A percentile compares a stretch with the other conserved stretches of the same genome.
Evolutionary conservation across 768 basidiomycete species (phyloP).

Genomic region (Tulasnella sp.): DNA sequence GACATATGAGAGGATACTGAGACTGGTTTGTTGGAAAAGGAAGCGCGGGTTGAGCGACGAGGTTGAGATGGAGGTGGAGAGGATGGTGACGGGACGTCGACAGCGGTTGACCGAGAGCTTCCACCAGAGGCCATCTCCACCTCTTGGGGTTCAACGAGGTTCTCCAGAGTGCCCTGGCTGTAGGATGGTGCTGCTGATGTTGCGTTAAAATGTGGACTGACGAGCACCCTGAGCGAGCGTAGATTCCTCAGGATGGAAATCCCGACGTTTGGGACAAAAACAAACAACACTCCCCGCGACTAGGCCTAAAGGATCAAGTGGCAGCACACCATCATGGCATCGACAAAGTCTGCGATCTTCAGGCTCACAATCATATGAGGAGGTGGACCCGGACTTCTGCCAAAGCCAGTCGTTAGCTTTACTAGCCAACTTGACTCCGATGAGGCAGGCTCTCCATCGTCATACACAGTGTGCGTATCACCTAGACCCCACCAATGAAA

Average conservation of each 20-base stretch:
- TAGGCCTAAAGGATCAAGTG: neutral
- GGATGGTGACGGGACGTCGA: neutral
- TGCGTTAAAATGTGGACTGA: neutral
- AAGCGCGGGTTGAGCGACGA: neutral
- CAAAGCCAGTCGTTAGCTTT: too few species aligned
- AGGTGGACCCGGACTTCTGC: too few species aligned
- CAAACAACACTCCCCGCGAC: neutral
- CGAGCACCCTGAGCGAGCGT: neutral
- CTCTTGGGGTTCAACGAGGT: neutral
- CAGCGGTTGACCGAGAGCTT: conserved; percentile 1
- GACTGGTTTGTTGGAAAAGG: neutral
- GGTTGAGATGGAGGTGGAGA: neutral
- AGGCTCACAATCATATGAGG: too few species aligned
- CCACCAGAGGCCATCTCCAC: neutral
- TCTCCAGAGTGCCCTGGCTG: neutral
- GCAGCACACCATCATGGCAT: neutral
- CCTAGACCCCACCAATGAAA: too few species aligned
- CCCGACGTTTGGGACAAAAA: neutral
- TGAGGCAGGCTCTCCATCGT: too few species aligned
- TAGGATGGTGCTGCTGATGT: neutral
- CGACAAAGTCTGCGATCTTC: too few species aligned
- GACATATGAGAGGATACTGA: neutral
- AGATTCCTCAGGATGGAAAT: conserved; percentile 2
- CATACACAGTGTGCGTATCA: too few species aligned
- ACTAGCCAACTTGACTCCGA: too few species aligned